These are phyloP conservation scores for Theobroma cacao DNA, from an alignment of 345 rosid genomes.

Conservation along the genomic window DNA sequence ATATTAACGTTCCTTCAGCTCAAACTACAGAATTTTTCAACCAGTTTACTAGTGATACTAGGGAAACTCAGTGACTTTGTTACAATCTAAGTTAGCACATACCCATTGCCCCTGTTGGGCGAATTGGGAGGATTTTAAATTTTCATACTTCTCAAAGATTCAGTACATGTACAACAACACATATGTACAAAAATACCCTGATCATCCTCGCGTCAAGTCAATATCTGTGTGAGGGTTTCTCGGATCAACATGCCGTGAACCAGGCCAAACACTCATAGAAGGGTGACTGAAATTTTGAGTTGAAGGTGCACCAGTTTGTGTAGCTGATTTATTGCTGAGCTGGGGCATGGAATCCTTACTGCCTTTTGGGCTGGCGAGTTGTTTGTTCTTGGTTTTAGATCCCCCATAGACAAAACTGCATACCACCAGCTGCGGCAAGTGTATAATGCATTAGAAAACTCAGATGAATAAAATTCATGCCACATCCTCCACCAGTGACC, in stretches of 20 bases:
- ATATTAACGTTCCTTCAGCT: conserved; percentile 8
- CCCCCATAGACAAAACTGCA: conserved; percentile 85
- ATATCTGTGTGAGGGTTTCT: conserved; percentile 79
- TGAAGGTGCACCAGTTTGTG: conserved; percentile 36
- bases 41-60: conserved; percentile 10
- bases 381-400: conserved; percentile 58
- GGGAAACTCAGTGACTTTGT: conserved; percentile 17
- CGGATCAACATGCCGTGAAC: conserved; percentile 57
- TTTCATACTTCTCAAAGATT: conserved; percentile 20
- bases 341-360: conserved; percentile 34
- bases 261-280: conserved; percentile 57
- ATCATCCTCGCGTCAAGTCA: conserved; percentile 87
- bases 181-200: conserved; percentile 29
- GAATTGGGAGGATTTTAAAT: conserved; percentile 9
- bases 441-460: conserved; percentile 3
- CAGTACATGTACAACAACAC: conserved; percentile 49
- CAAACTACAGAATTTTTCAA: conserved; percentile 9
- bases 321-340: conserved; percentile 28
- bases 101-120: conserved; percentile 21
- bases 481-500: neutral
- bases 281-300: conserved; percentile 48
- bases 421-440: conserved; percentile 68
- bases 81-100: conserved; percentile 44
- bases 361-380: conserved; percentile 43
- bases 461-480: neutral